phyloP scores from a whole-genome alignment of 2,329 filamentous ascomycete species.

The Ampelomyces quisqualis region DNA sequence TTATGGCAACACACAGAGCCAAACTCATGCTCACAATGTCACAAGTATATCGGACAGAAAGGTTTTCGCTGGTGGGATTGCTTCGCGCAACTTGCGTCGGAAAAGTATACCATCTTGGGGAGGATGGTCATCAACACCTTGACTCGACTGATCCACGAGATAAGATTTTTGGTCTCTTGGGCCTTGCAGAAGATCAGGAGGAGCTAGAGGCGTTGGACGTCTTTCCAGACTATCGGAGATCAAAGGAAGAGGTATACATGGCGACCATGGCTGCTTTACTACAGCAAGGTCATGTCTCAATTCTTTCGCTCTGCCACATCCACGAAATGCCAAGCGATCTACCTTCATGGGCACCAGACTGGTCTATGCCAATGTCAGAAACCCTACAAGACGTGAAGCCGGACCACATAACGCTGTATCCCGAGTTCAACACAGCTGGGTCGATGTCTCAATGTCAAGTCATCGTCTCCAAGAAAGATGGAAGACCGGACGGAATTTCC shows the following conservation, averaged over 20 bases:
- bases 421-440: conserved; percentile 5
- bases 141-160: conserved; percentile 15
- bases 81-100: conserved; percentile 16
- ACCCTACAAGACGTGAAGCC: conserved; percentile 13
- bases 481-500: background rate
- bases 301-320: conserved; percentile 12
- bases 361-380: conserved; percentile 10
- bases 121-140: conserved; percentile 8
- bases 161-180: conserved; percentile 19
- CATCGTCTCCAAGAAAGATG: background rate
- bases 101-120: conserved; percentile 2
- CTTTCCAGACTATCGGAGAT: conserved; percentile 11
- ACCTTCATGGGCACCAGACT: conserved; percentile 16
- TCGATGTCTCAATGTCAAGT: background rate
- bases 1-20: conserved; percentile 4
- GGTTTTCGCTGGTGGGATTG: conserved; percentile 10
- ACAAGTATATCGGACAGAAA: conserved; percentile 5
- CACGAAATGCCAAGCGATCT: background rate
- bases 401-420: conserved; percentile 12
- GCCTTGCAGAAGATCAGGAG: conserved; percentile 14
- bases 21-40: conserved; percentile 9
- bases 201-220: conserved; percentile 8
- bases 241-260: conserved; percentile 6
- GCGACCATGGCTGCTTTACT: conserved; percentile 12
- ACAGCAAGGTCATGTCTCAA: conserved; percentile 12